Base-by-base conservation (phyloP, 1,284 basidiomycete genomes). In the Sphagnurus paluster region DNA sequence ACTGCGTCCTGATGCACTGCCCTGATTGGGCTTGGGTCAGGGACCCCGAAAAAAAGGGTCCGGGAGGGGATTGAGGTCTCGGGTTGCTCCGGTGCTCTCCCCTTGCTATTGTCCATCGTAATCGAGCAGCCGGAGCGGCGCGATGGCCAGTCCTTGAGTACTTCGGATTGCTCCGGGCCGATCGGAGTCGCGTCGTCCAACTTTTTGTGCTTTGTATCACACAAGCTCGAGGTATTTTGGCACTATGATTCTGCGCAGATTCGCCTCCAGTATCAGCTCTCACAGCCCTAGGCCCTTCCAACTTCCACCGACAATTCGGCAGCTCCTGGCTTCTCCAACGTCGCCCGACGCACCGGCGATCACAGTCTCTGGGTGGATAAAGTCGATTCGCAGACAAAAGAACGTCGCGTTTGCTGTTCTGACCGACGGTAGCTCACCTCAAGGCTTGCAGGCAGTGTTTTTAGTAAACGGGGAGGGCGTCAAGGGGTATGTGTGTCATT, bases 381-480 rank as follows among this genome's bases (percentile, higher is more conserved):
- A 85, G 59, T 89, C 87, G 1, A 76, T 95, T 35, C 78, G 93
- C 32, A 78, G 80, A 25, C 92, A 95, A 68, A 96, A 96, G 73
- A 84, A 85, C 45, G 75, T 94, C 23, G 76, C 90, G 0, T 97
- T 97, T 59, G 86, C 85, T 0, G 84, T 90, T 34, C 65, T 97
- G 44, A 83, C 79, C 40, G 94, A 98, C 65, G 93, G 93, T 2
- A 90, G 86, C 44, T 80, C 77, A 1, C 58, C 74, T 5, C 65
- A 72, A 16, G 80, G 80, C 1, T 59, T 96, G 11, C 94, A 98
- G 64, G 88, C 85, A 1, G 92, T 97, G 4, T 74, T 93, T 53
- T 60, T 72, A 13, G 46, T 63, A 61, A 34, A 63, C 50, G 48
- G 60, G 21, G 60, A 62, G 13, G 30, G 72, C 32, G 66, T 75